Evolutionary conservation across 352 stramenopile species (phyloP).

Genomic region (Phytophthora lateralis): DNA sequence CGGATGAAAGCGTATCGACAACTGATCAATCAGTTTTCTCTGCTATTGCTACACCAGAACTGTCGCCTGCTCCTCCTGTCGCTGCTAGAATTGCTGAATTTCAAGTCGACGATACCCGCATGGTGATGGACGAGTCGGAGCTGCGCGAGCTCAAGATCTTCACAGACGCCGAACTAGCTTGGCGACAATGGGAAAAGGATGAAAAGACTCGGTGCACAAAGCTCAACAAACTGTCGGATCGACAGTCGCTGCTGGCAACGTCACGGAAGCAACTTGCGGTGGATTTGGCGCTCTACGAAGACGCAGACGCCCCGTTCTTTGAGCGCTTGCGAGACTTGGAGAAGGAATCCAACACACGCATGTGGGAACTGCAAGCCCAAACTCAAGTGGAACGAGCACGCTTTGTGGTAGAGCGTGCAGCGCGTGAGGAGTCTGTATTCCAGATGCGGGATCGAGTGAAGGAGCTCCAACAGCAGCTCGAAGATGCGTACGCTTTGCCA

Average conservation of each 20-base stretch:
- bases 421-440: constrained; percentile 61
- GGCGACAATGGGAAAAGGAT: constrained; percentile 53
- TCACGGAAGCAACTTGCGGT: constrained; percentile 44
- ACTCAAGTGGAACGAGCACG: constrained; percentile 58
- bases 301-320: constrained; percentile 54
- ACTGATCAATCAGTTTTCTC: background rate
- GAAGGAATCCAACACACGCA: constrained; percentile 45
- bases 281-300: constrained; percentile 53
- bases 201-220: constrained; percentile 50
- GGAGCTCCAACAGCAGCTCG: constrained; percentile 45
- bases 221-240: constrained; percentile 35
- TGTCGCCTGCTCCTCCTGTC: constrained; percentile 2
- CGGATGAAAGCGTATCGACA: background rate
- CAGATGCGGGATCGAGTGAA: constrained; percentile 54
- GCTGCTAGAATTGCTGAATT: constrained; percentile 1
- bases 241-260: constrained; percentile 24
- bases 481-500: constrained; percentile 51
- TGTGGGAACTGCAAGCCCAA: constrained; percentile 65
- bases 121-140: constrained; percentile 53
- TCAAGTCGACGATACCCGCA: constrained; percentile 22
- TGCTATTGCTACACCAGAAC: background rate
- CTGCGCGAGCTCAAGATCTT: constrained; percentile 48
- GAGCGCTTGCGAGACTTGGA: constrained; percentile 47
- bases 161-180: constrained; percentile 48
- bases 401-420: constrained; percentile 68